Conservation (phyloP, 169 alveolate species). For the Cardiosporidium cionae region DNA sequence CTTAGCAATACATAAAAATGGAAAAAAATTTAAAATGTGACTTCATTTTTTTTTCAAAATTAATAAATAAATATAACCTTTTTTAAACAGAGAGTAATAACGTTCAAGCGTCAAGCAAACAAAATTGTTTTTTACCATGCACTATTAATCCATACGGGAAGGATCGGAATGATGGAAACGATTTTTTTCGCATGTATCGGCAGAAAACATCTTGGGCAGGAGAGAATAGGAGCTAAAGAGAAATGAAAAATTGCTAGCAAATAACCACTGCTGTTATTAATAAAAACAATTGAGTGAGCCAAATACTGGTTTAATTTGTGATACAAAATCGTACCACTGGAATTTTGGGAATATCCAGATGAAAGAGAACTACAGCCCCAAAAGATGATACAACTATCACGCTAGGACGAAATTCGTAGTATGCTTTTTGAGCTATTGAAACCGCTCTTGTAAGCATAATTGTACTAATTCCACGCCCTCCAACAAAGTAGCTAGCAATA, state of each 20-base stretch:
- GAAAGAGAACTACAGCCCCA: conserved; percentile 35
- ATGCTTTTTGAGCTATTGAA: conserved; percentile 21
- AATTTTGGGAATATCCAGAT: conserved; percentile 32
- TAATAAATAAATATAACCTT: not conserved
- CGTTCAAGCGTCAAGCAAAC: not conserved
- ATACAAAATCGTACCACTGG: conserved; percentile 32
- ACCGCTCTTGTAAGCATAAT: not conserved
- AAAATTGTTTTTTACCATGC: conserved; percentile 15
- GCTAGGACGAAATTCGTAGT: conserved; percentile 24
- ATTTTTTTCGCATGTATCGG: conserved; percentile 20
- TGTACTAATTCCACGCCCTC: not conserved
- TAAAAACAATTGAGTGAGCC: too few relatives aligned
- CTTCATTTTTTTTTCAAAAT: not conserved
- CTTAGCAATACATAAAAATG: not conserved
- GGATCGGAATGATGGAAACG: not conserved
- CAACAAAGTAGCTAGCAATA: not conserved
- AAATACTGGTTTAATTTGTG: too few relatives aligned
- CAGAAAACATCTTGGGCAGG: conserved; percentile 35
- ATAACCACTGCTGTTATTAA: too few relatives aligned
- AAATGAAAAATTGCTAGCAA: not conserved
- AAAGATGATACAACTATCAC: conserved; percentile 35
- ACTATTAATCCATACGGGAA: conserved; percentile 35
- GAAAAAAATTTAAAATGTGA: not conserved
- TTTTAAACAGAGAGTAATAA: not conserved
- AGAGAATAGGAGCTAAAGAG: conserved; percentile 14